Evolutionary conservation across 2,329 filamentous ascomycete genomes (phyloP).

Genomic region (Dactylellina cionopaga): DNA sequence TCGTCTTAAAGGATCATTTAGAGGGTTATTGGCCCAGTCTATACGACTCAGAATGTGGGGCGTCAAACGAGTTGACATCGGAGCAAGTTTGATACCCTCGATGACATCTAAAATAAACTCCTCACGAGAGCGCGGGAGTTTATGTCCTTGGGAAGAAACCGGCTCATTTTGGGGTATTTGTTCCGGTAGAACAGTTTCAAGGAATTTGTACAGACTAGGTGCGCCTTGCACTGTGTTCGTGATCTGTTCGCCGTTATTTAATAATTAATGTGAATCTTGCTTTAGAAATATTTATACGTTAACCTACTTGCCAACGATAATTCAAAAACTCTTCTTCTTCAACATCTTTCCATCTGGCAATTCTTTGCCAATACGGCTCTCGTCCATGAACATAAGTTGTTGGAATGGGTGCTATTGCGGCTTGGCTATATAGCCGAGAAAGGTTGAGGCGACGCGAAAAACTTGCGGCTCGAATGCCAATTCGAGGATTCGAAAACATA

Average conservation of each 20-base stretch:
- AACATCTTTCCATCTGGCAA: constrained; percentile 66
- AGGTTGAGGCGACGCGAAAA: too few species aligned
- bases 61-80: constrained; percentile 71
- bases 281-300: not conserved
- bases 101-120: constrained; percentile 68
- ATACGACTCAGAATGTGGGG: constrained; percentile 70
- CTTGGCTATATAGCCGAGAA: too few species aligned
- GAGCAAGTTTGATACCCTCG: constrained; percentile 66
- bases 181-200: constrained; percentile 66
- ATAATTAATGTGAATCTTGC: constrained; percentile 27
- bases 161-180: constrained; percentile 61
- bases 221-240: constrained; percentile 66
- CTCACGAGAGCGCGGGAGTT: constrained; percentile 65
- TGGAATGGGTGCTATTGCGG: not conserved
- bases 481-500: too few species aligned
- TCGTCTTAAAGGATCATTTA: constrained; percentile 69
- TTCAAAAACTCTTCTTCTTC: constrained; percentile 65
- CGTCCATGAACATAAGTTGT: not conserved
- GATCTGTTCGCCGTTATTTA: too few species aligned
- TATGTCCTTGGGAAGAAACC: constrained; percentile 56
- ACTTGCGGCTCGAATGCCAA: too few species aligned
- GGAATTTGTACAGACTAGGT: constrained; percentile 64
- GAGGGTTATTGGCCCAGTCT: constrained; percentile 69
- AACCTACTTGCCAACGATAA: constrained; percentile 67
- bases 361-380: constrained; percentile 65